Base-by-base conservation (phyloP, 805 yeast genomes). In the Clavispora santaluciae region DNA sequence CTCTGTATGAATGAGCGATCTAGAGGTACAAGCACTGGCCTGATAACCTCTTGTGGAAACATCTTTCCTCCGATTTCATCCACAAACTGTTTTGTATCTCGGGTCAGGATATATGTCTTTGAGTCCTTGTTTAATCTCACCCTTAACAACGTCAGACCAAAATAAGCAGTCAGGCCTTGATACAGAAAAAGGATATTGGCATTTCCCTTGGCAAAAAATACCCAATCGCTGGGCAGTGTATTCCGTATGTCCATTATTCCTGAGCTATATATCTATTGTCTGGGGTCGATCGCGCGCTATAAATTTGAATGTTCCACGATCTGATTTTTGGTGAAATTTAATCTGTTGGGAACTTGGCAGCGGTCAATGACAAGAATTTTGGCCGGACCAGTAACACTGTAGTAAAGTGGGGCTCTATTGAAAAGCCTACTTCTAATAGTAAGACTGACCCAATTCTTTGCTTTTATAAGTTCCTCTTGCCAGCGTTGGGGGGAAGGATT, bases 131-230 rank as follows among this genome's bases (percentile, higher is more conserved):
- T 51, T n/a, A 63, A 48, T 18, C 65, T 54, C 46, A 54, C 52
- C 18, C 81, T 54, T 18, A 76, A 48, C 9, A 73, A 63, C 43
- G 68, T 69, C 15, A 60, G 63, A 20, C 48, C 39, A 8, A 71
- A 56, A 12, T 49, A 48, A n/a, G 56, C 59, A 36, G 60, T 57
- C 12, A 37, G 29, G 1, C 78, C 79, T 2, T 40, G 48, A 46
- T 73, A 73, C 34, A 54, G 53, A 49, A 71, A 72, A 5, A 76
- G 61, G 2, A 69, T 67, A 44, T 76, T 76, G 29, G 81, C 80
- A 17, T 67, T 61, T 1, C 81, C 81, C 29, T 65, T 66, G 12
- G 70, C 72, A 33, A 70, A 56, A 47, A 63, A 68, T 6, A 42
- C 41, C 81, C 81, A 75, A n/a, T 68, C 70, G 5, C 11, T 12